Evolutionary conservation across 768 basidiomycete genomes (phyloP), one percentile per base, ranked within the genome.

Genomic region (Hortiboletus flavorubellus): DNA sequence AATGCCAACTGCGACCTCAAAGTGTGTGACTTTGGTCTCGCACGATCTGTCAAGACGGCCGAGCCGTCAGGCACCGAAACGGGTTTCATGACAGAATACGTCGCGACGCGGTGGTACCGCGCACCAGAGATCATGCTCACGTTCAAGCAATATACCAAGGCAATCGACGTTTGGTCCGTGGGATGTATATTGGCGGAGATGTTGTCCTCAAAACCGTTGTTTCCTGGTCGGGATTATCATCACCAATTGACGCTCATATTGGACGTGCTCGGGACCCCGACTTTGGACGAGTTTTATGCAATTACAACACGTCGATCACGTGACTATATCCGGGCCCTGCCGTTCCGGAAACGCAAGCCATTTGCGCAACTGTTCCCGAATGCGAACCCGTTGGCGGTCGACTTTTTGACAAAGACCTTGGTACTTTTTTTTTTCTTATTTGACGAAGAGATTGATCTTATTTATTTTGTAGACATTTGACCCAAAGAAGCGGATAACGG

Each of bases 121-220:
- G 97, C 97, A 0, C 97, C 97, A 0, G 97, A 99, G 71, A 95
- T 99, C 75, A 99, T 99, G 97, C 80, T 99, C 49, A 97, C 94
- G 10, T 98, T 98, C 80, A 96, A 97, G 70, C 90, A 97, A 70
- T 99, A 99, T 75, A 96, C 95, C 49, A 94, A 94, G 76, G 89
- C 90, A n/a, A 91, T 92, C 59, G 90, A 92, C 62, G 80, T 92
- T 18, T 92, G 90, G 90, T 89, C 88, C 10, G 87, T 91, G 33
- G 90, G 90, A 23, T 92, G 90, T 64, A 90, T 92, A 64, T 78
- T 93, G 26, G 93, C 95, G 1, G 96, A 98, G 78, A 98, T 98
- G 95, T 78, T 98, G n/a, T 90, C 86, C 16, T 92, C 93, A 30
- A 95, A 94, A 65, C 95, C 96, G 0, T 80, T 99, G 33, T 99